These are phyloP conservation scores for Galerina marginata DNA, from an alignment of 768 basidiomycete species.

Conservation along the genomic window DNA sequence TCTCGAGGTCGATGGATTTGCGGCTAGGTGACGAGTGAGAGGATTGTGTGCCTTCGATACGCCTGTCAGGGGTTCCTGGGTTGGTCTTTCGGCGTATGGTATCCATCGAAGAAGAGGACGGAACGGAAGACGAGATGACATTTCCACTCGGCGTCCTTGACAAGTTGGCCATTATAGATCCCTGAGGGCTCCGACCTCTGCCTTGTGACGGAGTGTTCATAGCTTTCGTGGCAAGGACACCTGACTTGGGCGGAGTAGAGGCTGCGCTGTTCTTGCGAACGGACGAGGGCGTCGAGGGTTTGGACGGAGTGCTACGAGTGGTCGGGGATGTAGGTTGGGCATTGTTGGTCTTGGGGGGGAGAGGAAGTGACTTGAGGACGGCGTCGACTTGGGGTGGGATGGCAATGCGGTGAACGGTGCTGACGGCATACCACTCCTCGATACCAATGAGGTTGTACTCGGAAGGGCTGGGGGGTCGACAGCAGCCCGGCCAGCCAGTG, in stretches of 20 bases:
- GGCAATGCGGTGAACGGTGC: conserved; percentile 71
- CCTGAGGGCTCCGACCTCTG: conserved; percentile 62
- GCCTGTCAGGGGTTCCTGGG: conserved; percentile 49
- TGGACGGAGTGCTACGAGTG: conserved; percentile 36
- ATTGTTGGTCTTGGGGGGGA: conserved; percentile 19
- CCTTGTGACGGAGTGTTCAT: conserved; percentile 35
- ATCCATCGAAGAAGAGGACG: conserved; percentile 53
- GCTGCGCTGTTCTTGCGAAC: conserved; percentile 55
- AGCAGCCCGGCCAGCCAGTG: conserved; percentile 89
- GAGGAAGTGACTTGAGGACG: conserved; percentile 58
- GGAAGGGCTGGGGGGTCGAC: conserved; percentile 66
- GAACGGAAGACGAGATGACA: conserved; percentile 50
- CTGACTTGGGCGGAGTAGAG: conserved; percentile 44
- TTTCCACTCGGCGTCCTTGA: conserved; percentile 47
- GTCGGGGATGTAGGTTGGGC: conserved; percentile 31
- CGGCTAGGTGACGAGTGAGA: conserved; percentile 67
- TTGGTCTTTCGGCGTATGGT: conserved; percentile 52
- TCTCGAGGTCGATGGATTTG: conserved; percentile 62
- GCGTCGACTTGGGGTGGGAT: conserved; percentile 76
- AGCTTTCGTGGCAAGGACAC: conserved; percentile 37
- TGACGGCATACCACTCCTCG: conserved; percentile 84
- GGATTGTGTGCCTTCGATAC: conserved; percentile 50
- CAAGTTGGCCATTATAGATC: conserved; percentile 42
- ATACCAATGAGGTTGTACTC: conserved; percentile 70
- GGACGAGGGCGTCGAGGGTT: conserved; percentile 36